These are phyloP conservation scores for Phialophora tarda DNA, from an alignment of 2,329 filamentous ascomycete genomes.

Conservation along the genomic window DNA sequence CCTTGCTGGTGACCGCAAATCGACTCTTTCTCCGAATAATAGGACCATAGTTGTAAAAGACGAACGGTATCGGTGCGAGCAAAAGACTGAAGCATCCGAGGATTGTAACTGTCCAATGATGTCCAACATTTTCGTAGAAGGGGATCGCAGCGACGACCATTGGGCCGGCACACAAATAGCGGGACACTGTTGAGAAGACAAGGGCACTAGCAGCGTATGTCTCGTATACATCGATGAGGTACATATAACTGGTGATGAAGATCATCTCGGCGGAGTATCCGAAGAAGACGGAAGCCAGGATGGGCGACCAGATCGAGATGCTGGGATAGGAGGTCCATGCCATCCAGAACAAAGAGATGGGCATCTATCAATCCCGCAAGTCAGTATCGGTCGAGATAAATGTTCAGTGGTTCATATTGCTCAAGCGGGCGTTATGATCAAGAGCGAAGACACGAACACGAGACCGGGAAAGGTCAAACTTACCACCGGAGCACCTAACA, in stretches of 20 bases:
- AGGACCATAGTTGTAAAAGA: conserved; percentile 51
- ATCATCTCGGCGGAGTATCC: conserved; percentile 58
- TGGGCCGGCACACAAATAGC: conserved; percentile 49
- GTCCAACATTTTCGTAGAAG: conserved; percentile 49
- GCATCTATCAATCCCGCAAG: conserved; percentile 45
- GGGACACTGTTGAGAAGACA: conserved; percentile 51
- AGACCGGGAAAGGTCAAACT: neutral
- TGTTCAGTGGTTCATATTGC: too few species aligned
- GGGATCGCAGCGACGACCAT: conserved; percentile 46
- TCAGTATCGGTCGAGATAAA: neutral
- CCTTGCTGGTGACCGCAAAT: conserved; percentile 37
- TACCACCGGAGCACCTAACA: conserved; percentile 54
- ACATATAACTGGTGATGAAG: conserved; percentile 61
- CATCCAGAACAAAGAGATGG: conserved; percentile 63
- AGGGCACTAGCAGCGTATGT: conserved; percentile 59
- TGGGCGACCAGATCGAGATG: conserved; percentile 59
- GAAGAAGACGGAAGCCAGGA: conserved; percentile 59
- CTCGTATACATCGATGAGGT: conserved; percentile 64
- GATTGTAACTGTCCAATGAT: conserved; percentile 50
- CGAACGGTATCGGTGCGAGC: conserved; percentile 53
- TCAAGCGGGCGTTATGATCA: too few species aligned
- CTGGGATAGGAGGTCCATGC: conserved; percentile 57
- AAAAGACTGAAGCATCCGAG: conserved; percentile 48
- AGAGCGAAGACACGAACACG: neutral
- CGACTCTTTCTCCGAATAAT: conserved; percentile 44